Conservation (phyloP, 352 stramenopile species). For the Globisporangium okanoganense region DNA sequence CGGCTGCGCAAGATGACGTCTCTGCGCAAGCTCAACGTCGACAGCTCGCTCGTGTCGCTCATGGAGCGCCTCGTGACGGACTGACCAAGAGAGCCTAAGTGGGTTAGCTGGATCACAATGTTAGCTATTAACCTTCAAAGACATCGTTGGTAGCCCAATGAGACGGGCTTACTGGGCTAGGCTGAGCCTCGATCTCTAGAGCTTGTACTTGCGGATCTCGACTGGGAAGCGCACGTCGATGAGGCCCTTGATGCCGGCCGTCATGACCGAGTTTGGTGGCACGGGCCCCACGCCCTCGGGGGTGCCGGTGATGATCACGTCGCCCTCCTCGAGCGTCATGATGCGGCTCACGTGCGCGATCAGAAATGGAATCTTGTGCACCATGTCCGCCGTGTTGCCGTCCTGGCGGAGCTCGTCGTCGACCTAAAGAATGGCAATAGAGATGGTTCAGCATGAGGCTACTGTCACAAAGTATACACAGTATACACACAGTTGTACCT, state of each 20-base stretch:
- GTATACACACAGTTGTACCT: conserved; percentile 15
- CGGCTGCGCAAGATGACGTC: conserved; percentile 29
- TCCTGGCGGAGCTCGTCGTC: conserved; percentile 70
- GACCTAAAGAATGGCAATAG: conserved; percentile 18
- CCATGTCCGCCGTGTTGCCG: conserved; percentile 74
- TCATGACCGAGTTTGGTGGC: conserved; percentile 56
- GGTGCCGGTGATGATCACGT: conserved; percentile 84
- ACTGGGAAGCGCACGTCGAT: conserved; percentile 69
- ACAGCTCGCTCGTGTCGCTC: conserved; percentile 19
- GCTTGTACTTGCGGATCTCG: conserved; percentile 52
- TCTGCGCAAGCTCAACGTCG: conserved; percentile 22
- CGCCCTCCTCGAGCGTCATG: conserved; percentile 82
- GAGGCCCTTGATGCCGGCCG: conserved; percentile 65
- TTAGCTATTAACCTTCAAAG: not conserved
- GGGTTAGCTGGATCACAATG: not conserved
- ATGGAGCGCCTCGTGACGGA: conserved; percentile 27
- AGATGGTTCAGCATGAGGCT: not conserved
- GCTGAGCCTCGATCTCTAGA: conserved; percentile 14
- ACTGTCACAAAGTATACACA: not conserved
- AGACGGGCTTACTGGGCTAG: not conserved
- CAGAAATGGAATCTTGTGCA: conserved; percentile 74
- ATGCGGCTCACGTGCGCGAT: conserved; percentile 77
- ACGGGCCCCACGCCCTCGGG: conserved; percentile 74
- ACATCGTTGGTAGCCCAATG: too few relatives aligned
- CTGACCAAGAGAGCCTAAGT: conserved; percentile 3